phyloP scores from a whole-genome alignment of 805 yeast species.

The Cyberlindnera xylosilytica region DNA sequence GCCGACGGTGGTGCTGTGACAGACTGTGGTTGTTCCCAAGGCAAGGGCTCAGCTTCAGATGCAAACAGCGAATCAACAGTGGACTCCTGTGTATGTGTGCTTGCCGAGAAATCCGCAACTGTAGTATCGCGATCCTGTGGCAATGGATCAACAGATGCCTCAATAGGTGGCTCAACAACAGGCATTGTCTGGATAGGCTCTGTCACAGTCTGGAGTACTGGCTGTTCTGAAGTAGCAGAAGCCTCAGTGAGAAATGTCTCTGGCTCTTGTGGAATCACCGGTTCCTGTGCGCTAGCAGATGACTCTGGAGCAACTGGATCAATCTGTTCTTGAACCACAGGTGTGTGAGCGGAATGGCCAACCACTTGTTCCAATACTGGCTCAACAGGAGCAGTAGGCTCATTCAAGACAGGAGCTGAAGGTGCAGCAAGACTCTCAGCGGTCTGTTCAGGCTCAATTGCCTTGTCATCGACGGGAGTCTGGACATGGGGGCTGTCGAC shows the following conservation, averaged over 20 bases:
- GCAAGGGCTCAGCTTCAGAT: conserved; percentile 1
- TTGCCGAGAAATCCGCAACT: background rate
- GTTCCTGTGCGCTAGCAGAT: too few species aligned
- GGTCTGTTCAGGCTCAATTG: background rate
- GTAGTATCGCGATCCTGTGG: too few species aligned
- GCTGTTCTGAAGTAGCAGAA: too few species aligned
- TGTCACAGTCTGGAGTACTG: too few species aligned
- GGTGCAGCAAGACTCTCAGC: background rate
- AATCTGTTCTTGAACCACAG: too few species aligned
- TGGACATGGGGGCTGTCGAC: background rate
- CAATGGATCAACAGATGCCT: background rate
- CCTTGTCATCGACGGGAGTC: background rate
- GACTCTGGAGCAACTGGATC: background rate
- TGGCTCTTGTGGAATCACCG: too few species aligned
- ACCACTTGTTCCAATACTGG: too few species aligned
- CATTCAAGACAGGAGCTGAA: background rate
- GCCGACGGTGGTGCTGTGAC: background rate
- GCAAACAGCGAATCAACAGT: conserved; percentile 1
- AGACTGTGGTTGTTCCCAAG: conserved; percentile 7
- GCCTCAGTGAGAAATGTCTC: too few species aligned
- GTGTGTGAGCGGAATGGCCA: too few species aligned
- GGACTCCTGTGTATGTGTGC: background rate
- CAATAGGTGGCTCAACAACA: background rate
- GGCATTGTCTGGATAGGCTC: too few species aligned
- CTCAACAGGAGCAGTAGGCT: background rate